These are phyloP conservation scores for Amylocystis lapponica DNA, from an alignment of 768 basidiomycete genomes.

Conservation along the genomic window DNA sequence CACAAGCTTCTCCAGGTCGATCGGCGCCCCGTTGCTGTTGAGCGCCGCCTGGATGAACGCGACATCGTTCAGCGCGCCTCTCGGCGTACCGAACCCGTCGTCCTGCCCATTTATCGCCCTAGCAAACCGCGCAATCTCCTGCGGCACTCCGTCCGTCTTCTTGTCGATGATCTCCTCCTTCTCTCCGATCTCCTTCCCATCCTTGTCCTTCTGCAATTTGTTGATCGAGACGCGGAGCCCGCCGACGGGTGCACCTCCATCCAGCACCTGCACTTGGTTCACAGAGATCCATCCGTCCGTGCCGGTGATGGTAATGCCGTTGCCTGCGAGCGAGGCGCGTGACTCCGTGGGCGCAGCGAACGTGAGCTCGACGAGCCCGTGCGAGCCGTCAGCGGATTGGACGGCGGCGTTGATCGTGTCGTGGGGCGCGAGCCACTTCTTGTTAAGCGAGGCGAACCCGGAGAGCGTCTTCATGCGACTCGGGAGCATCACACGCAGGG, in stretches of 20 bases:
- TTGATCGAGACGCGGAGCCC: conserved; percentile 31
- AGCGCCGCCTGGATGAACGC: conserved; percentile 76
- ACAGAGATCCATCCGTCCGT: conserved; percentile 55
- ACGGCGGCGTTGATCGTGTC: conserved; percentile 69
- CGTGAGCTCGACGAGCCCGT: conserved; percentile 61
- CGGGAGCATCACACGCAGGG: conserved; percentile 56
- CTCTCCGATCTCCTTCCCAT: conserved; percentile 36
- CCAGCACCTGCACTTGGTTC: conserved; percentile 24
- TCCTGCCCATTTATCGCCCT: conserved; percentile 42
- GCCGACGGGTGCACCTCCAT: conserved; percentile 5
- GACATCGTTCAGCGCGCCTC: conserved; percentile 64
- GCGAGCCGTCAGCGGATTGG: conserved; percentile 40
- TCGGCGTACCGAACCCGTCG: conserved; percentile 54
- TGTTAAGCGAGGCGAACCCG: conserved; percentile 62
- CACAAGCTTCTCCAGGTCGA: conserved; percentile 47
- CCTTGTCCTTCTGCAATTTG: conserved; percentile 25
- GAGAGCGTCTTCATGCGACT: conserved; percentile 48
- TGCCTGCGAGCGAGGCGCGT: conserved; percentile 23
- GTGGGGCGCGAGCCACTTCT: conserved; percentile 66
- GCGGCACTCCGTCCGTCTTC: conserved; percentile 44
- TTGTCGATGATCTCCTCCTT: conserved; percentile 43
- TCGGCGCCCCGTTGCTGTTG: conserved; percentile 53
- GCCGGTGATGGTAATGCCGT: conserved; percentile 52
- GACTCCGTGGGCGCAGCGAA: conserved; percentile 48
- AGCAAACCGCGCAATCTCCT: conserved; percentile 57